These are phyloP conservation scores for Cercospora sp. DNA, from an alignment of 2,329 filamentous ascomycete genomes.

Conservation along the genomic window DNA sequence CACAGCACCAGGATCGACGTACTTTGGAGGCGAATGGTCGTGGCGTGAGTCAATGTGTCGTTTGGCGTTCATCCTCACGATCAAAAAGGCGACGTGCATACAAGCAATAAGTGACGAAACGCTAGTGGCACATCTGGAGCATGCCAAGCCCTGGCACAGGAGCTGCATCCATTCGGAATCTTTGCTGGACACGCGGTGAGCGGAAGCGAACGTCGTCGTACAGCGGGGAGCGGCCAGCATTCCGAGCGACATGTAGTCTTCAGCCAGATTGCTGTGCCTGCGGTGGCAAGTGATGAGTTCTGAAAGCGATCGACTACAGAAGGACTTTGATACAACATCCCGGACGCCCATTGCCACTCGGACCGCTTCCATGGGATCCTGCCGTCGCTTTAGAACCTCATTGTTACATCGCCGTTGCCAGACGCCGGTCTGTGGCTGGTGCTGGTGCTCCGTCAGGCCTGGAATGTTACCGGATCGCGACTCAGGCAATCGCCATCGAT, in stretches of 20 bases:
- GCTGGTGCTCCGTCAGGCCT: background rate
- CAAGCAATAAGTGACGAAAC: conserved; percentile 4
- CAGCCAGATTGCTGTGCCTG: background rate
- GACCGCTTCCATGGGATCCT: conserved; percentile 1
- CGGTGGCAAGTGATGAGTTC: background rate
- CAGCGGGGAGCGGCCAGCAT: background rate
- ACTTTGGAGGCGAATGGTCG: background rate
- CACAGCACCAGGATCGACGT: background rate
- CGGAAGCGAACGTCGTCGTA: background rate
- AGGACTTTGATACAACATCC: background rate
- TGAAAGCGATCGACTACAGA: background rate
- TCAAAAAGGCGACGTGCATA: conserved; percentile 7
- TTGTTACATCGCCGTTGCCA: background rate
- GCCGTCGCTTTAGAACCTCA: background rate
- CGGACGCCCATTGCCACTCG: background rate
- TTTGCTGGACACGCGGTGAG: background rate
- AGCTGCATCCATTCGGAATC: background rate
- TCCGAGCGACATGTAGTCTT: background rate
- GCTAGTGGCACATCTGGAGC: background rate
- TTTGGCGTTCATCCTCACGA: background rate
- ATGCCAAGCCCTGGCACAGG: background rate
- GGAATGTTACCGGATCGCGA: background rate
- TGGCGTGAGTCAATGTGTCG: background rate
- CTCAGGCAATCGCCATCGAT: background rate
- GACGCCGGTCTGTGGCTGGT: background rate